Percentiles rank a stretch among this genome's conserved stretches.
Evolutionary conservation across 2,329 filamentous ascomycete genomes (phyloP).

Genomic region (Rachicladosporium sp.): DNA sequence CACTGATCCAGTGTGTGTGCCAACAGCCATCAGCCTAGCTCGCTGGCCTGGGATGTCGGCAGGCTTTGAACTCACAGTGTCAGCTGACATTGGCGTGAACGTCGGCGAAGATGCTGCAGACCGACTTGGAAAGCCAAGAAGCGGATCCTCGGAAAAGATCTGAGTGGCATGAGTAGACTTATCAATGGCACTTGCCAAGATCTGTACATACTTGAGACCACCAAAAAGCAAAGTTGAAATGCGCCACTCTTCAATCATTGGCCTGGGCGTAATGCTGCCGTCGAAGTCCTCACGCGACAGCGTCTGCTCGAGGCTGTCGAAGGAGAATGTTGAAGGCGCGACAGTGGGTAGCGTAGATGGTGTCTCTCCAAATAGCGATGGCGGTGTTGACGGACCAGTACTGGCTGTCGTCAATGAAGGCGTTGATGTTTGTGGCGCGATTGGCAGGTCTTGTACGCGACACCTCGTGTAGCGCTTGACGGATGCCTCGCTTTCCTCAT

Average conservation of each 20-base stretch:
- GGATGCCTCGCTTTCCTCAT: conserved; percentile 41
- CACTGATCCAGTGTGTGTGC: conserved; percentile 66
- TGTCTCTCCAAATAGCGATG: conserved; percentile 41
- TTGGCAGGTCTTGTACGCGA: conserved; percentile 24
- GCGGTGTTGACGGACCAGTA: conserved; percentile 14
- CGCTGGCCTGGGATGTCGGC: conserved; percentile 72
- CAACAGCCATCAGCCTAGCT: conserved; percentile 66
- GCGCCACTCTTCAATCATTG: conserved; percentile 51
- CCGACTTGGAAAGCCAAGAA: conserved; percentile 46
- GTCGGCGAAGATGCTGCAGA: conserved; percentile 42
- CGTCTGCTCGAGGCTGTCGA: conserved; percentile 14
- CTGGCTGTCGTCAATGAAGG: conserved; percentile 17
- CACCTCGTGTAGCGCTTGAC: conserved; percentile 49
- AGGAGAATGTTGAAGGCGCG: conserved; percentile 18
- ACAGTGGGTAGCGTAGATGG: conserved; percentile 23
- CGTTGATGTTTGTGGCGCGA: conserved; percentile 9
- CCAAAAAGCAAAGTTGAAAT: conserved; percentile 50
- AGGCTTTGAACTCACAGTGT: conserved; percentile 31
- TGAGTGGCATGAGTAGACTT: conserved; percentile 59
- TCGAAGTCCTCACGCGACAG: conserved; percentile 14
- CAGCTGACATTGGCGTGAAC: conserved; percentile 39
- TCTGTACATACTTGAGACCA: conserved; percentile 44
- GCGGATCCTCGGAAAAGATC: conserved; percentile 65
- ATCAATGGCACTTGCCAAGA: conserved; percentile 64
- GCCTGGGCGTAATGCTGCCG: conserved; percentile 17